Evolutionary conservation across 768 basidiomycete genomes (phyloP), one percentile per base, ranked within the genome.

Genomic region (Pleurotus pulmonarius): DNA sequence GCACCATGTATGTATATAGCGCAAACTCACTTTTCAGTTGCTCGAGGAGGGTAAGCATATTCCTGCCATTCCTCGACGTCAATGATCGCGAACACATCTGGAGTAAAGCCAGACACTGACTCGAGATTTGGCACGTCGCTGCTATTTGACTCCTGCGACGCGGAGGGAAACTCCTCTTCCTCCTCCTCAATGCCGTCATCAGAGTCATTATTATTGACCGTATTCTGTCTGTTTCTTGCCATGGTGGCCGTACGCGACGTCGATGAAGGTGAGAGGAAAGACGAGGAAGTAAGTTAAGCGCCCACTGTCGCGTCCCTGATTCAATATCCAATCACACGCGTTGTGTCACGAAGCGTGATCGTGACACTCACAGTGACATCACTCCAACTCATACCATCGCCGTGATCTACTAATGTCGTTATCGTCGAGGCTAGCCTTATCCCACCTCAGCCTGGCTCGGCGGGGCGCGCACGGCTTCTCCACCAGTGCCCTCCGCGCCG

Each of bases 391-490:
- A 1, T 18, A 15, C 46, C 16, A 18, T 24, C 26, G 5, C 13
- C n/a, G n/a, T 39, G n/a, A 39, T 41, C 39, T 12, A 4, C 18
- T 24, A 34, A 53, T 41, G 18, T 26, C 9, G 38, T 22, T 40
- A 18, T 13, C 26, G 29, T 49, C 51, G n/a, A 40, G 34, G 11
- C 51, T 37, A 40, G 11, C 18, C 13, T 15, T 26, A n/a, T 29
- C 34, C 20, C n/a, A 11, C 20, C n/a, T n/a, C n/a, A n/a, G n/a
- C n/a, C 15, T 41, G 4, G 11, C 11, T 9, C 37, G 39, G 3
- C 39, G 20, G 4, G 51, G 51, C 2, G 18, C 51, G 12, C 40
- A 38, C 18, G 47, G 26, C 13, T 71, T 73, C 60, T 68, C 75
- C 6, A 69, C 78, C 2, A 63, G 70, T 1, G 38, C 65, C 46